A percentile compares a stretch with the other conserved stretches of the same genome.
phyloP scores from a whole-genome alignment of 768 basidiomycete species.

The Russula virescens region DNA sequence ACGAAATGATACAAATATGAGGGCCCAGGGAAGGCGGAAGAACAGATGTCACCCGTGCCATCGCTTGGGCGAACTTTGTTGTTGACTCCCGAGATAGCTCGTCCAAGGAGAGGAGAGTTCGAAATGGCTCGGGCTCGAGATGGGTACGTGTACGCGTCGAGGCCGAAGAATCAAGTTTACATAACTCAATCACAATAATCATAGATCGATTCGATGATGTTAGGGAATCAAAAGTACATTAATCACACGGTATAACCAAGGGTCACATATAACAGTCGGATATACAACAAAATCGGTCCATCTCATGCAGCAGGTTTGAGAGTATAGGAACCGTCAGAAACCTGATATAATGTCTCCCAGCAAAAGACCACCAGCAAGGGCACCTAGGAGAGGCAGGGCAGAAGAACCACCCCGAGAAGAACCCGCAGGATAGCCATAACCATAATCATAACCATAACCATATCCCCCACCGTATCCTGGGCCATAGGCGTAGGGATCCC shows the following conservation, averaged over 20 bases:
- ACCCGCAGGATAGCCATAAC: not conserved
- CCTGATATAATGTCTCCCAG: slow-evolving; percentile 10
- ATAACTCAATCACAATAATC: not conserved
- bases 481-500: slow-evolving; percentile 23
- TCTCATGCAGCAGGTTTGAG: not conserved
- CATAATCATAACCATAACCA: slow-evolving; percentile 17
- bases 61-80: not conserved
- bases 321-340: slow-evolving; percentile 10
- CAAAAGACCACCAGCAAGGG: slow-evolving; percentile 35
- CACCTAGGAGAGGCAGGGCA: slow-evolving; percentile 32
- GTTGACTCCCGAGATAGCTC: not conserved
- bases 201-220: no score
- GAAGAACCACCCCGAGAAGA: slow-evolving; percentile 17
- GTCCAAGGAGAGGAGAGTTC: not conserved
- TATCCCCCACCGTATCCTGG: slow-evolving; percentile 16
- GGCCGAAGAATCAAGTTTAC: not conserved
- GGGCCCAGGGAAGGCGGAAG: slow-evolving; percentile 76
- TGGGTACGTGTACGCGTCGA: not conserved
- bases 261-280: not conserved
- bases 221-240: not conserved
- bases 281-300: not conserved
- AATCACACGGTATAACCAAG: not conserved
- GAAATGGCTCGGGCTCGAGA: not conserved
- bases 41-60: slow-evolving; percentile 40
- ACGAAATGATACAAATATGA: slow-evolving; percentile 69